Percentiles rank a stretch among this genome's conserved stretches.
These are phyloP conservation scores for Cercospora zeae-maydis DNA, from an alignment of 2,329 filamentous ascomycete species.

Conservation along the genomic window DNA sequence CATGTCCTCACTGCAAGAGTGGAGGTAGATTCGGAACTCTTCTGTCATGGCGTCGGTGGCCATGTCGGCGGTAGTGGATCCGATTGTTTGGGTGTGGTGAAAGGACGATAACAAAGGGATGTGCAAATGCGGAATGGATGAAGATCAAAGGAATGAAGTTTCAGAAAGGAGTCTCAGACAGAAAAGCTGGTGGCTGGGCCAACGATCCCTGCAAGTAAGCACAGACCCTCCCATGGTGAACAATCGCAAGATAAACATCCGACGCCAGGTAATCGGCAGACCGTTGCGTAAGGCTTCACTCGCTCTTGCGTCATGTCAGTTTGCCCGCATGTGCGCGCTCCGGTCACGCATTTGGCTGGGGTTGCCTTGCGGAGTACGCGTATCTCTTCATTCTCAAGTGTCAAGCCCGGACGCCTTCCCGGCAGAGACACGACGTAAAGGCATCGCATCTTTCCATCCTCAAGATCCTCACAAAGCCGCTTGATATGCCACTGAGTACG, in stretches of 20 bases:
- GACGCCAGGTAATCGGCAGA: not conserved
- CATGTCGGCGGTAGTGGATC: slow-evolving; percentile 26
- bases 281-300: not conserved
- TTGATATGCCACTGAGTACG: too few relatives aligned
- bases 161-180: not conserved
- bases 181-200: not conserved
- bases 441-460: too few relatives aligned
- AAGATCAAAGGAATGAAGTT: not conserved
- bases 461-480: too few relatives aligned
- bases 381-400: too few relatives aligned
- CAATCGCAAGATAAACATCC: not conserved
- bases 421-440: too few relatives aligned
- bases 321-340: too few relatives aligned
- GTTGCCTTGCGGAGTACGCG: too few relatives aligned
- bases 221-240: not conserved
- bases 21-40: slow-evolving; percentile 21
- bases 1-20: slow-evolving; percentile 14
- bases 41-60: slow-evolving; percentile 22
- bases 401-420: too few relatives aligned
- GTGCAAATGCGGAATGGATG: slow-evolving; percentile 27
- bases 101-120: slow-evolving; percentile 29
- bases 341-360: too few relatives aligned
- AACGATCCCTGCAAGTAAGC: not conserved
- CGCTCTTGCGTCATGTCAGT: too few relatives aligned
- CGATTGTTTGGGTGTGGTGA: slow-evolving; percentile 28